Evolutionary conservation across 2,329 filamentous ascomycete species (phyloP), one percentile per base, ranked within the genome.

Genomic region (Zymoseptoria tritici): DNA sequence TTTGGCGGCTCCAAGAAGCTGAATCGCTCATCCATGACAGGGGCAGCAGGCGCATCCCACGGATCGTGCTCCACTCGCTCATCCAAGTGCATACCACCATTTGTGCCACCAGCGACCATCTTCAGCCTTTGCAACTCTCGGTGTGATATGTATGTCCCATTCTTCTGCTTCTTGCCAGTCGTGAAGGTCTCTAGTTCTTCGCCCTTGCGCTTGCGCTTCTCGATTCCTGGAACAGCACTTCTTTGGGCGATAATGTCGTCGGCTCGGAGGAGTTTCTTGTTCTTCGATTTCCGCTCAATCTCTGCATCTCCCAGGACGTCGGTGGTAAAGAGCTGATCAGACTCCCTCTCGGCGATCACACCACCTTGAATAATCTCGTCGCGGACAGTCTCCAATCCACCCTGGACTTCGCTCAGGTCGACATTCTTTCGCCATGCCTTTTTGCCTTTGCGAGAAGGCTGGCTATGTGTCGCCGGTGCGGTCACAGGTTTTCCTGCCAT

Each of bases 361-460:
- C 93, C 94, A 75, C 94, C 94, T 80, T 87, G 83, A 66, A 96
- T 94, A 62, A 97, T 88, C 78, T 97, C 89, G 60, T 95, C 88
- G 70, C 94, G 91, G 66, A 95, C 79, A 70, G 89, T 83, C 64
- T 91, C 87, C 36, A 99, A 83, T 62, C 94, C 94, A 57, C 88
- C 79, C 69, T 93, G 83, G 24, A 99, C 84, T 63, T 96, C 87
- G 26, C 90, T 88, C 63, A 97, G 84, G 76, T 99, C 91, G 75
- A 99, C 91, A 78, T 99, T 96, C 76, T 97, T 99, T 72, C 94
- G 85, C 94, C 94, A 99, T 31, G 94, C 93, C 79, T 96, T 97
- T 78, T 97, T 97, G 69, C 95, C 94, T 75, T 99, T 99, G 73
- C 94, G 84, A 4, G 93, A 97, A 24, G 91, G 85, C 75, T 99